Conservation (phyloP, 257 asterid genomes). For the Ophiorrhiza pumila region DNA sequence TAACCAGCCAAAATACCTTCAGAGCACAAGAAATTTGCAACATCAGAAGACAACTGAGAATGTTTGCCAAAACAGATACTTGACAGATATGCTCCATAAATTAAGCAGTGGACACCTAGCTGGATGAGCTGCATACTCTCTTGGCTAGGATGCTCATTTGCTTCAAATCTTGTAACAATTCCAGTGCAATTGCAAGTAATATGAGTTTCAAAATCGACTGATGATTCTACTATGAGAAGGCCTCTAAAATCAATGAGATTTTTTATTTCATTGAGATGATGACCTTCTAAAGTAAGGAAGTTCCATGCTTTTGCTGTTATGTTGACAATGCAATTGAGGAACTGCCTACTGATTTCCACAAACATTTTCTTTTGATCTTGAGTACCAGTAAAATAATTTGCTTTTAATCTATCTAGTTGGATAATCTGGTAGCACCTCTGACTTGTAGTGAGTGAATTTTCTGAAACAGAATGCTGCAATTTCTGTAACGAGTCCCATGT, state of each 20-base stretch:
- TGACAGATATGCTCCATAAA: conserved; percentile 49
- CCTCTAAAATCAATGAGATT: conserved; percentile 46
- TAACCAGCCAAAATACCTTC: conserved; percentile 6
- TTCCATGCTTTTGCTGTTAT: conserved; percentile 45
- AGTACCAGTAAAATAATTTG: background rate
- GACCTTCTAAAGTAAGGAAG: conserved; percentile 33
- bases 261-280: conserved; percentile 35
- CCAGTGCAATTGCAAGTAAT: background rate
- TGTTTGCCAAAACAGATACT: conserved; percentile 39
- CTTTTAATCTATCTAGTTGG: background rate
- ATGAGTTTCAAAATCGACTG: conserved; percentile 4
- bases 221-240: conserved; percentile 23
- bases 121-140: conserved; percentile 26
- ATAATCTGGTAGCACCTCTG: conserved; percentile 28
- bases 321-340: conserved; percentile 33
- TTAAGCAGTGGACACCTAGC: conserved; percentile 49
- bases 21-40: background rate
- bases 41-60: conserved; percentile 13
- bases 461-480: conserved; percentile 10
- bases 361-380: conserved; percentile 18
- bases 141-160: conserved; percentile 10
- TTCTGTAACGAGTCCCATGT: conserved; percentile 19
- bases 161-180: conserved; percentile 12
- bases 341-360: conserved; percentile 28
- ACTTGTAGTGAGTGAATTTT: conserved; percentile 7